Evolutionary conservation across 257 asterid species (phyloP).

Genomic region (Gardenia jasminoides): DNA sequence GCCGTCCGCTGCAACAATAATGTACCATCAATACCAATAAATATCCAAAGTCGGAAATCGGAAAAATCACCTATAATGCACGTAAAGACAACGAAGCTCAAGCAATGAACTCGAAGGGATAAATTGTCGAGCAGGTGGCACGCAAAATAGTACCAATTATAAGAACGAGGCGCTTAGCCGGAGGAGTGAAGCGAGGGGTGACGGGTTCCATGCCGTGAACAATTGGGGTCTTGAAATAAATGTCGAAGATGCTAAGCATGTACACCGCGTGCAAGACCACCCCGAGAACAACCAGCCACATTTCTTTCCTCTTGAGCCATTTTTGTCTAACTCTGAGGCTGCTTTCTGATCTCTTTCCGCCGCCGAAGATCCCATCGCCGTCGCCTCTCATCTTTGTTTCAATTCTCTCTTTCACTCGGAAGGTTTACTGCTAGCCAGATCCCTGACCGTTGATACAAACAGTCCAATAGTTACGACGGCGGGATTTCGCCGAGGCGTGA

Average conservation of each 20-base stretch:
- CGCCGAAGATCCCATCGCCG: conserved; percentile 63
- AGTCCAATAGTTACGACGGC: conserved; percentile 7
- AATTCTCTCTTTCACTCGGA: neutral
- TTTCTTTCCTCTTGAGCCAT: conserved; percentile 62
- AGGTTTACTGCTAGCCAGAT: neutral
- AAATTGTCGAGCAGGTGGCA: conserved; percentile 40
- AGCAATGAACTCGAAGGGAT: conserved; percentile 21
- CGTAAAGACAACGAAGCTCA: neutral
- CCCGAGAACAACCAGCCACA: conserved; percentile 85
- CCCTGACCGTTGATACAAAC: neutral
- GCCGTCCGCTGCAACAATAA: conserved; percentile 77
- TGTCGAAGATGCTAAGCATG: conserved; percentile 98
- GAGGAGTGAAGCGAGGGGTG: conserved; percentile 65
- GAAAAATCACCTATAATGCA: neutral
- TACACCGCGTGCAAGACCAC: conserved; percentile 89
- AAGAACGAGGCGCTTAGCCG: conserved; percentile 88
- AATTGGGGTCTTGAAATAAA: conserved; percentile 90
- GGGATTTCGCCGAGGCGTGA: neutral
- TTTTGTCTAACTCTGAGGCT: conserved; percentile 38
- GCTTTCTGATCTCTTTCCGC: conserved; percentile 36
- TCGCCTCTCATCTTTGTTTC: conserved; percentile 40
- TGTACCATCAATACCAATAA: neutral
- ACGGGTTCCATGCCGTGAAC: conserved; percentile 98
- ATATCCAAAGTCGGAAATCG: neutral
- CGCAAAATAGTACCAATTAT: conserved; percentile 56